Percentiles rank a stretch among this genome's conserved stretches.
These are phyloP conservation scores for Penicillium mononematosum DNA, from an alignment of 495 filamentous ascomycete genomes.

Conservation along the genomic window DNA sequence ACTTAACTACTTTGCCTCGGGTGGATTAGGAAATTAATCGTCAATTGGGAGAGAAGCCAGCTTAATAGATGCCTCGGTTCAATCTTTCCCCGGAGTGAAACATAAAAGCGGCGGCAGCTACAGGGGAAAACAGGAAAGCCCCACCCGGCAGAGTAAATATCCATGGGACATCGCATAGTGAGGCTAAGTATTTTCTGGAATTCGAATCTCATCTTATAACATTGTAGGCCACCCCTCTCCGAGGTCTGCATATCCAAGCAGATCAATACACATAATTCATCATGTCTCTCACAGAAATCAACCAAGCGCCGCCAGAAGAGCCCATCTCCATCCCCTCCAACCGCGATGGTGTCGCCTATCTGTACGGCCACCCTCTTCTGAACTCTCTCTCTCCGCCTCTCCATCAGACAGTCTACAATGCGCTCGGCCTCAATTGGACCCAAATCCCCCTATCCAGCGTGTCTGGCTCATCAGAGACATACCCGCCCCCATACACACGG, in stretches of 20 bases:
- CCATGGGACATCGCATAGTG: background rate
- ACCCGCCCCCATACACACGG: conserved; percentile 38
- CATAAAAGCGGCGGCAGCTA: background rate
- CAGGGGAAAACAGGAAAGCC: conserved; percentile 13
- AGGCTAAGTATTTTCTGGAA: conserved; percentile 1
- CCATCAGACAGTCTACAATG: conserved; percentile 62
- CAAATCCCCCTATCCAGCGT: conserved; percentile 53
- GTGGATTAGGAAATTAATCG: too few relatives aligned
- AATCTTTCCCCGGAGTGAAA: background rate
- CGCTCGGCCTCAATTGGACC: conserved; percentile 58
- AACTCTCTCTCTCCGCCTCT: conserved; percentile 72
- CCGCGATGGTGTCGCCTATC: conserved; percentile 43
- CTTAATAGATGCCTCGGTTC: background rate
- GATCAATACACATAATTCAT: conserved; percentile 7
- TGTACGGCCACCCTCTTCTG: conserved; percentile 55
- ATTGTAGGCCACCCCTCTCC: background rate
- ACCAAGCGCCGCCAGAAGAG: conserved; percentile 32
- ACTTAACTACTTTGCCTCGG: too few relatives aligned
- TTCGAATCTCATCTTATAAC: conserved; percentile 3
- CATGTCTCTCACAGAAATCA: conserved; percentile 25
- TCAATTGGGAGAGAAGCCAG: too few relatives aligned
- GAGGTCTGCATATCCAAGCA: background rate
- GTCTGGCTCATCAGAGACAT: conserved; percentile 34
- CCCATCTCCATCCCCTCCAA: conserved; percentile 38
- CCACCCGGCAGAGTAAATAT: conserved; percentile 18